Conservation (phyloP, 352 stramenopile genomes). For the Pythium periplocum region DNA sequence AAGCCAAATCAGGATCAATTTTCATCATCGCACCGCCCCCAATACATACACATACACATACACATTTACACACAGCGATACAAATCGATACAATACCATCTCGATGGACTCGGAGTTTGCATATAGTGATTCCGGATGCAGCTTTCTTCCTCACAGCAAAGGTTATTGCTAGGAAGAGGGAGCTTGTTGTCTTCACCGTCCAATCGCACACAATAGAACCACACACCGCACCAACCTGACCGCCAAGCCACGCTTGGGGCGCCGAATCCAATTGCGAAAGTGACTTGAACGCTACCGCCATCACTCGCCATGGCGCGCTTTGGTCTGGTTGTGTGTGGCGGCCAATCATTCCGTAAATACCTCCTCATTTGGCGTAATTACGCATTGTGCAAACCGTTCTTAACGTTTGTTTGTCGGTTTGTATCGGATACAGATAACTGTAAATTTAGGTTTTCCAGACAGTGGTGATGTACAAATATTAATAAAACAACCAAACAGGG, state of each 20-base stretch:
- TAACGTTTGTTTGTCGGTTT: too few relatives aligned
- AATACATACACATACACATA: slow-evolving; percentile 19
- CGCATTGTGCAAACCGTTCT: not conserved
- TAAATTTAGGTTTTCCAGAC: too few relatives aligned
- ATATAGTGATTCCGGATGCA: slow-evolving; percentile 91
- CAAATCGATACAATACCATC: slow-evolving; percentile 17
- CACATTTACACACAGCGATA: slow-evolving; percentile 19
- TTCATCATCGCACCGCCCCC: slow-evolving; percentile 78
- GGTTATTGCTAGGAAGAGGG: slow-evolving; percentile 79
- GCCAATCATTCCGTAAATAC: slow-evolving; percentile 25
- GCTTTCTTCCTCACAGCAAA: slow-evolving; percentile 49
- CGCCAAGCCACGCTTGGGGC: too few relatives aligned
- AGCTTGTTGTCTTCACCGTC: slow-evolving; percentile 83
- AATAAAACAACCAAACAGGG: too few relatives aligned
- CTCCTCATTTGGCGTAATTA: slow-evolving; percentile 13
- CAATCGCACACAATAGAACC: slow-evolving; percentile 11
- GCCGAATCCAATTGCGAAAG: too few relatives aligned
- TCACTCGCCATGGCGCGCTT: not conserved
- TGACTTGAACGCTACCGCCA: too few relatives aligned
- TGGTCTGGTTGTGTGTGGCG: slow-evolving; percentile 2
- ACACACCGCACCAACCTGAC: too few relatives aligned
- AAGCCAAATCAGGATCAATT: slow-evolving; percentile 79
- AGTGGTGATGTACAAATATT: too few relatives aligned
- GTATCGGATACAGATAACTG: too few relatives aligned
- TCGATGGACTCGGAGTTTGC: slow-evolving; percentile 70